These are phyloP conservation scores for Vigna nakashimae DNA, from an alignment of 306 rosid genomes.

Conservation along the genomic window DNA sequence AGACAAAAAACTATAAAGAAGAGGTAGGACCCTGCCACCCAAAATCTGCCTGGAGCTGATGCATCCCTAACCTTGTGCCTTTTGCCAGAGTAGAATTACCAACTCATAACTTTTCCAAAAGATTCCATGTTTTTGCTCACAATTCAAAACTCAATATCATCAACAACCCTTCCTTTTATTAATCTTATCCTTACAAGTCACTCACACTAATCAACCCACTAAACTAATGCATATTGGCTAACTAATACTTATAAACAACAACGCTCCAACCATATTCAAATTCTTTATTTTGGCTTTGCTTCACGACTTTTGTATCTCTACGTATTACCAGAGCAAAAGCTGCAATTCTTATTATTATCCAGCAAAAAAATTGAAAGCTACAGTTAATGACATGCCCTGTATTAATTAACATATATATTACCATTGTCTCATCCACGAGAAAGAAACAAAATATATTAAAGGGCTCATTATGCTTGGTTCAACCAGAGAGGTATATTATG, in stretches of 20 bases:
- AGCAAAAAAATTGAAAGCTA: slow-evolving; percentile 2
- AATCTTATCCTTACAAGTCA: slow-evolving; percentile 58
- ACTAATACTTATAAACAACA: slow-evolving; percentile 8
- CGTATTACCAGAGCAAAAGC: neutral
- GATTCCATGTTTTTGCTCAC: slow-evolving; percentile 33
- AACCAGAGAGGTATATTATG: neutral
- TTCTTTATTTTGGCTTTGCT: slow-evolving; percentile 16
- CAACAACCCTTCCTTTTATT: slow-evolving; percentile 34
- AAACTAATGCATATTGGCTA: slow-evolving; percentile 49
- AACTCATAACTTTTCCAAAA: slow-evolving; percentile 21
- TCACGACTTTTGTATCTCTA: slow-evolving; percentile 15
- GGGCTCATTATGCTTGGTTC: neutral
- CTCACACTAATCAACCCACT: slow-evolving; percentile 40
- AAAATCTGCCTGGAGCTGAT: slow-evolving; percentile 38
- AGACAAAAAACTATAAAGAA: slow-evolving; percentile 24
- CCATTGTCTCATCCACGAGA: slow-evolving; percentile 43
- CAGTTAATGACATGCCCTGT: too few relatives aligned
- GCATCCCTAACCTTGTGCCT: slow-evolving; percentile 12
- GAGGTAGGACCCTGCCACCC: slow-evolving; percentile 50
- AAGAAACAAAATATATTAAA: slow-evolving; percentile 10
- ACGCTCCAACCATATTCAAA: slow-evolving; percentile 16
- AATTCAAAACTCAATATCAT: slow-evolving; percentile 16
- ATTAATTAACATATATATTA: neutral
- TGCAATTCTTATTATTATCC: neutral
- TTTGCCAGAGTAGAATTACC: slow-evolving; percentile 51